Evolutionary conservation across 768 basidiomycete species (phyloP), one percentile per base, ranked within the genome.

Genomic region (Polyporus arcularius): DNA sequence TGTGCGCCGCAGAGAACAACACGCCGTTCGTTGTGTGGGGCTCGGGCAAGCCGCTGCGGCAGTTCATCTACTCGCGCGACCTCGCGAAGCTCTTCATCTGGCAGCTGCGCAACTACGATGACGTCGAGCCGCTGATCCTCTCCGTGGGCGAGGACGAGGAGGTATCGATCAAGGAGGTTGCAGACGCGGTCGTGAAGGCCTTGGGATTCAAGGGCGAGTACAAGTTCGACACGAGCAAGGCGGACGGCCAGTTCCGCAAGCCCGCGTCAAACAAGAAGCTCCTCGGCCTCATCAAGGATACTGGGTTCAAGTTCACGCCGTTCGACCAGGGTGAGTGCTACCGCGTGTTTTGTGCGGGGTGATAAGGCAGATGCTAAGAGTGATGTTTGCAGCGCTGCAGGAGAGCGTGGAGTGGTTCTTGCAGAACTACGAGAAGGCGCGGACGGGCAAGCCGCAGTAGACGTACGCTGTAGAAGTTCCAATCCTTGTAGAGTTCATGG

Each of bases 41-140:
- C 11, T 90, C 92, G 0, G 96, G 96, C 38, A 93, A 89, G 66
- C 96, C 96, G 7, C 82, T 97, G 39, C 85, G 96, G n/a, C 96
- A 98, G 73, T 98, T 98, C 73, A 96, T 97, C 74, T 98, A 94
- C 77, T 97, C 96, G n/a, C 80, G 85, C 51, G 95, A 98, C 75
- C 87, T 98, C 51, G 96, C 95, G 46, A 96, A 93, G 74, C 80
- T 96, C 57, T 96, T 97, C 80, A 90, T 97, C 71, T 95, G 92
- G 94, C 85, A 87, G 80, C 75, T 96, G 64, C 81, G 92, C 47
- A 90, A 96, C 70, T 97, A 98, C 72, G 84, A 95, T 54, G 89
- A 92, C 67, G 89, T 96, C 53, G 94, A 96, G 66, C 96, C 96
- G 5, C 77, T 98, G 72, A 98, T 97, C 67, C 82, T 98, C 16